Conservation (phyloP, 192 early-diverging fungal species). For the Coemansia sp. region DNA sequence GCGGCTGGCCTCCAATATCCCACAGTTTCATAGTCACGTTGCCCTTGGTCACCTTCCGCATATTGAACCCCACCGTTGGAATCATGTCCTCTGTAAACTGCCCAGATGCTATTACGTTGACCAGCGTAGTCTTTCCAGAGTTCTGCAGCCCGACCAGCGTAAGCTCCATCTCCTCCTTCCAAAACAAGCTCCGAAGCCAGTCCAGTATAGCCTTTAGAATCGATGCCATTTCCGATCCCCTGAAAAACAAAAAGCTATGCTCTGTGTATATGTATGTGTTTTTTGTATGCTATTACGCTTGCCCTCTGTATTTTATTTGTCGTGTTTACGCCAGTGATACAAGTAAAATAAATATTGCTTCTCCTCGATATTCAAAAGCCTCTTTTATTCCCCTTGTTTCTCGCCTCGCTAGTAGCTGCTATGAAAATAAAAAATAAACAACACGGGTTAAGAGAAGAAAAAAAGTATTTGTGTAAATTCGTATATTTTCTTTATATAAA, state of each 20-base stretch:
- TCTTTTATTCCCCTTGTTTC: background rate
- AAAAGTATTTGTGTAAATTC: background rate
- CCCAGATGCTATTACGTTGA: constrained; percentile 84
- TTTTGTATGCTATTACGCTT: background rate
- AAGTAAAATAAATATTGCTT: too few relatives aligned
- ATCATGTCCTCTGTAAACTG: constrained; percentile 88
- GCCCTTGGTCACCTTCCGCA: constrained; percentile 92
- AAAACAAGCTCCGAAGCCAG: constrained; percentile 81
- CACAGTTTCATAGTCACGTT: constrained; percentile 98
- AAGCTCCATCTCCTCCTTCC: constrained; percentile 88
- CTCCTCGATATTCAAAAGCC: background rate
- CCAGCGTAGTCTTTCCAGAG: constrained; percentile 83
- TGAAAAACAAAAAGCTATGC: background rate
- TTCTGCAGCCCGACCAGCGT: constrained; percentile 86
- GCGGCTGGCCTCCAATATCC: constrained; percentile 98
- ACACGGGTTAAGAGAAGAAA: background rate
- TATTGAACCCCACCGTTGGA: constrained; percentile 98
- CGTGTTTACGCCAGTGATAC: too few relatives aligned
- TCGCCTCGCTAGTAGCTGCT: too few relatives aligned
- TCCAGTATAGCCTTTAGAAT: constrained; percentile 50
- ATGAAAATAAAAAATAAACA: background rate
- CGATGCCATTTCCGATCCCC: constrained; percentile 36
- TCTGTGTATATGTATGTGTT: constrained; percentile 16
- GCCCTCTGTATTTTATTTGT: background rate
- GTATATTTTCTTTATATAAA: background rate